Percentiles rank a stretch among this genome's conserved stretches.
Evolutionary conservation across 129 eudicot genomes (phyloP).

Genomic region (Flaveria robusta): DNA sequence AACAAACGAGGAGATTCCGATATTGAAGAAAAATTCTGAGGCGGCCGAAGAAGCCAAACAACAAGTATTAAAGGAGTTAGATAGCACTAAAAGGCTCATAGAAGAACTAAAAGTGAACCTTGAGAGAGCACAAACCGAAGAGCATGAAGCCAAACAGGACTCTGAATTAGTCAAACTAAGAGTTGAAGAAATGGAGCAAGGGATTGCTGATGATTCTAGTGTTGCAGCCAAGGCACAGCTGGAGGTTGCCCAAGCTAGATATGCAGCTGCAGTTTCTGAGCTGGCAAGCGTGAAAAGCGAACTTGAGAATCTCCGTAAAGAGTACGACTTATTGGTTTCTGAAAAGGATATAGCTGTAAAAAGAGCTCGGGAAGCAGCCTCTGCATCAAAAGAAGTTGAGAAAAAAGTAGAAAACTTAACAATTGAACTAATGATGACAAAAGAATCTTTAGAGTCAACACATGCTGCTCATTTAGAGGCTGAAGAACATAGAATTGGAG

Average conservation of each 20-base stretch:
- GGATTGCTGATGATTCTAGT: constrained; percentile 86
- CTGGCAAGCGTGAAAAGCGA: constrained; percentile 58
- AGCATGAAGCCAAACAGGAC: constrained; percentile 91
- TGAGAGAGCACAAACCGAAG: constrained; percentile 88
- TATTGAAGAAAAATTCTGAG: constrained; percentile 60
- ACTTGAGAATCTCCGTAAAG: constrained; percentile 55
- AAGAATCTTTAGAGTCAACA: constrained; percentile 80
- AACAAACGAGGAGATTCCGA: constrained; percentile 75
- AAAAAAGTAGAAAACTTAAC: constrained; percentile 83
- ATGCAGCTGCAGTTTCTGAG: constrained; percentile 68
- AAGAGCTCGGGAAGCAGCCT: constrained; percentile 64
- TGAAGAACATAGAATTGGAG: constrained; percentile 88
- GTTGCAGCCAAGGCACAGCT: constrained; percentile 88
- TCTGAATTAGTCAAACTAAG: constrained; percentile 80
- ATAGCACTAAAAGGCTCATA: constrained; percentile 76
- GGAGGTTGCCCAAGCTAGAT: constrained; percentile 81
- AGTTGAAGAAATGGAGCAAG: constrained; percentile 88
- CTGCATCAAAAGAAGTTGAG: constrained; percentile 70
- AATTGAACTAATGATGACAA: constrained; percentile 70
- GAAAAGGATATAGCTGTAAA: constrained; percentile 69
- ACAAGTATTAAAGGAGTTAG: constrained; percentile 70
- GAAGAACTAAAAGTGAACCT: constrained; percentile 89
- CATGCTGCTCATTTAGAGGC: constrained; percentile 94
- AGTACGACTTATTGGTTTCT: constrained; percentile 47
- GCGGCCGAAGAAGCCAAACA: constrained; percentile 82